phyloP scores from a whole-genome alignment of 2,329 filamentous ascomycete genomes.

The Scedosporium apiospermum region DNA sequence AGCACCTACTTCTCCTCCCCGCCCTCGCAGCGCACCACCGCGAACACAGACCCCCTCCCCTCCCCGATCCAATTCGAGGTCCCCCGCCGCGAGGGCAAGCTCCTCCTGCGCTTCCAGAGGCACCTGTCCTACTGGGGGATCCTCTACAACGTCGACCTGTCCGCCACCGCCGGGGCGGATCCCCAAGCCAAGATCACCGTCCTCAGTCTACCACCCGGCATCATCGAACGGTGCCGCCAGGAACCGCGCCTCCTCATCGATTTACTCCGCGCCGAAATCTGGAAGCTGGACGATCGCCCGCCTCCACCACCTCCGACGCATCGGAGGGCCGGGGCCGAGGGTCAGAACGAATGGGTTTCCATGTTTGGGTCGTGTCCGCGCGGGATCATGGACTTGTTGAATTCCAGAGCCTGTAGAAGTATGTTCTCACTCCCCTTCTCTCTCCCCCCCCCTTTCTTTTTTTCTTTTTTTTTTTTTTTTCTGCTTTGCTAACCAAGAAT shows the following conservation, averaged over 20 bases:
- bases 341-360: conserved; percentile 43
- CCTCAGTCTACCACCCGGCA: conserved; percentile 55
- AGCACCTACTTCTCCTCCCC: conserved; percentile 32
- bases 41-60: conserved; percentile 27
- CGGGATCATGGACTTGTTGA: conserved; percentile 66
- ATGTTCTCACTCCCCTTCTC: conserved; percentile 11
- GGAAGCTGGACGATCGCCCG: conserved; percentile 47
- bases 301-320: neutral
- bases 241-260: conserved; percentile 66
- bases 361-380: conserved; percentile 61
- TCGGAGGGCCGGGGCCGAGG: neutral
- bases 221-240: conserved; percentile 63
- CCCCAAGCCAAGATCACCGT: conserved; percentile 33
- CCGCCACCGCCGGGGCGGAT: neutral
- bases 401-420: conserved; percentile 68
- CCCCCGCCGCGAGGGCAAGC: conserved; percentile 44
- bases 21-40: conserved; percentile 8
- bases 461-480: neutral
- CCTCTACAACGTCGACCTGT: conserved; percentile 39
- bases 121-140: conserved; percentile 72
- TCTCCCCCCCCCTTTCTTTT: neutral
- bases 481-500: neutral
- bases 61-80: conserved; percentile 58
- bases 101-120: conserved; percentile 43
- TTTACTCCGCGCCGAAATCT: conserved; percentile 66